phyloP scores from a whole-genome alignment of 495 filamentous ascomycete species.

The Parathielavia hyrcaniae region DNA sequence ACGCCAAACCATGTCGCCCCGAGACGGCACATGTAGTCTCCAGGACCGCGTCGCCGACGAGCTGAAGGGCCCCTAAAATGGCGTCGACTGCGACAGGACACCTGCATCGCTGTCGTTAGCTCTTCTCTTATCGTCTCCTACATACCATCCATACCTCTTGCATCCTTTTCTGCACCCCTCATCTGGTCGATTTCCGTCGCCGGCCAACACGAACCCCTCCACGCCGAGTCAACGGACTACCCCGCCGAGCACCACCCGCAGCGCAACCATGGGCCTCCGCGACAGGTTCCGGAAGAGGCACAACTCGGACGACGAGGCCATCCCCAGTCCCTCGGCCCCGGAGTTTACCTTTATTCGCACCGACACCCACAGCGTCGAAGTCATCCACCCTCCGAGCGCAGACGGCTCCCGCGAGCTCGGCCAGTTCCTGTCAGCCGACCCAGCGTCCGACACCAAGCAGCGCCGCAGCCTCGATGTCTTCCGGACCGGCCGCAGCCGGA shows the following conservation, averaged over 20 bases:
- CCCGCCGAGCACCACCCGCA: not conserved
- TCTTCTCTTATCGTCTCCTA: not conserved
- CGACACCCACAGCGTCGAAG: constrained; percentile 73
- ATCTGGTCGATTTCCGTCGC: not conserved
- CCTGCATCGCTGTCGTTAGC: not conserved
- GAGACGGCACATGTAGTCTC: constrained; percentile 4
- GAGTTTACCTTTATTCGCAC: constrained; percentile 79
- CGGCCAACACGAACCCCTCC: not conserved
- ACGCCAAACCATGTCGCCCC: not conserved
- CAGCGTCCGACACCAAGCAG: constrained; percentile 20
- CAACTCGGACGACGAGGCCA: constrained; percentile 39
- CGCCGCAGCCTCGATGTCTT: constrained; percentile 30
- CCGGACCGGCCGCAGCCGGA: constrained; percentile 42
- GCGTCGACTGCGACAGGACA: not conserved
- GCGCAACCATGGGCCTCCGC: constrained; percentile 59
- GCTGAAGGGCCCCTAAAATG: constrained; percentile 12
- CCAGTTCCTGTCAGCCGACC: constrained; percentile 33
- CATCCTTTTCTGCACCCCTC: not conserved
- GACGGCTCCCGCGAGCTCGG: constrained; percentile 32
- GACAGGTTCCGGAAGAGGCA: constrained; percentile 72
- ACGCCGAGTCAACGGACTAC: no score
- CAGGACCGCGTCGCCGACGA: constrained; percentile 8
- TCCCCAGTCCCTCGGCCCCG: constrained; percentile 42
- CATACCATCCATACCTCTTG: not conserved
- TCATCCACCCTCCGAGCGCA: constrained; percentile 58